Conservation (phyloP, 371 early-diverging fungal genomes). For the Zopfochytrium polystomum region DNA sequence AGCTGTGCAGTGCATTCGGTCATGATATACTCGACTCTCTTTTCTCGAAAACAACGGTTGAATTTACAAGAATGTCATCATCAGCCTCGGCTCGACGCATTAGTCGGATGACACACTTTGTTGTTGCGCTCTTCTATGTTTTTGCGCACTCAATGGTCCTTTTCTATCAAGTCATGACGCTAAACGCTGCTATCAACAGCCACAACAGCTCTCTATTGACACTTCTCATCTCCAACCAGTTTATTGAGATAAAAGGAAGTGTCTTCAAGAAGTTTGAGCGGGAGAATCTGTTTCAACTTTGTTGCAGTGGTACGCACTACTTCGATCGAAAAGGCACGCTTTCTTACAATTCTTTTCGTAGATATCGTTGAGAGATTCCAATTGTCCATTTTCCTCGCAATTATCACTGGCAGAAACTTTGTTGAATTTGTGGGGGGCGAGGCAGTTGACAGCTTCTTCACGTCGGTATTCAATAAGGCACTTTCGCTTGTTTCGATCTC, state of each 20-base stretch:
- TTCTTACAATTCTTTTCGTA: slow-evolving; percentile 23
- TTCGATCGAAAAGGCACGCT: not conserved
- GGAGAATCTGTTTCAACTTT: slow-evolving; percentile 92
- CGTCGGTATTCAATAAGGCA: not conserved
- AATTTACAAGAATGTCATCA: slow-evolving; percentile 1
- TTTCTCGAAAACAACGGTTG: slow-evolving; percentile 57
- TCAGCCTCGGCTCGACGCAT: slow-evolving; percentile 15
- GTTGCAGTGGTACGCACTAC: slow-evolving; percentile 69
- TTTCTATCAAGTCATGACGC: slow-evolving; percentile 93
- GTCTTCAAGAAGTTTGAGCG: slow-evolving; percentile 95
- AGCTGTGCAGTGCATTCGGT: slow-evolving; percentile 88
- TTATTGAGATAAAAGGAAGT: slow-evolving; percentile 94
- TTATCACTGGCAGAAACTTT: slow-evolving; percentile 85
- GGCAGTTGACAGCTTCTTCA: slow-evolving; percentile 27
- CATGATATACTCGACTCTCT: slow-evolving; percentile 91
- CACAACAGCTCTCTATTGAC: slow-evolving; percentile 90
- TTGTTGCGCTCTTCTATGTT: slow-evolving; percentile 76
- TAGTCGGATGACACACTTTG: slow-evolving; percentile 54
- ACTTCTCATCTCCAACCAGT: slow-evolving; percentile 92
- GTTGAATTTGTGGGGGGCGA: slow-evolving; percentile 74
- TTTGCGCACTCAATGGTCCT: slow-evolving; percentile 82
- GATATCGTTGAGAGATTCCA: slow-evolving; percentile 97
- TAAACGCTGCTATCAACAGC: slow-evolving; percentile 94
- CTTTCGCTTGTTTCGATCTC: slow-evolving; percentile 15
- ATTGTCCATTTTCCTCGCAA: slow-evolving; percentile 74